Percentiles rank a stretch among this genome's conserved stretches.
Evolutionary conservation across 1,284 basidiomycete genomes (phyloP).

Genomic region (Blastosporella zonata): DNA sequence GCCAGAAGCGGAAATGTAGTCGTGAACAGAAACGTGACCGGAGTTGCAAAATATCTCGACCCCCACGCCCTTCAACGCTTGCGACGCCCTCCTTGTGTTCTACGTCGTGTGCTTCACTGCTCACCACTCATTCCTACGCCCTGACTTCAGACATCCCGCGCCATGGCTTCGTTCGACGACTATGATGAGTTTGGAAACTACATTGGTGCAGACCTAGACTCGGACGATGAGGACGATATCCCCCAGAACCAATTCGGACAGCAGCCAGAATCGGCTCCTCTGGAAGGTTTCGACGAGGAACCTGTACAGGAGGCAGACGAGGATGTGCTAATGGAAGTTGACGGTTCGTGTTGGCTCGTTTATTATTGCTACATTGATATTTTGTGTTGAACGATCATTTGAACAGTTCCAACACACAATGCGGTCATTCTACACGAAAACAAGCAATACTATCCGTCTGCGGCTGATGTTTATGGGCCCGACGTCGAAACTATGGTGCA

Average conservation of each 20-base stretch:
- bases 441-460: constrained; percentile 97
- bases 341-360: constrained; percentile 50
- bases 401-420: constrained; percentile 69
- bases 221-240: constrained; percentile 75
- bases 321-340: constrained; percentile 75
- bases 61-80: constrained; percentile 8
- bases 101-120: not conserved
- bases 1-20: constrained; percentile 2
- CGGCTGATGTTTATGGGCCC: constrained; percentile 88
- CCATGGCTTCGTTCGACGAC: constrained; percentile 81
- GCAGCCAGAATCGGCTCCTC: constrained; percentile 42
- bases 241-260: constrained; percentile 47
- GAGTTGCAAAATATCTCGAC: constrained; percentile 31
- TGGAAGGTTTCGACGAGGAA: constrained; percentile 78
- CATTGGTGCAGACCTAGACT: constrained; percentile 90
- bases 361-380: constrained; percentile 14
- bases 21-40: constrained; percentile 20
- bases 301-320: constrained; percentile 52
- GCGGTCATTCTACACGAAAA: constrained; percentile 95
- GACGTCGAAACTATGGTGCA: constrained; percentile 97
- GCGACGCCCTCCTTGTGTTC: not conserved
- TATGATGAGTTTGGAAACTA: constrained; percentile 96
- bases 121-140: not conserved
- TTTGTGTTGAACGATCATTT: constrained; percentile 20
- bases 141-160: not conserved